phyloP scores from a whole-genome alignment of 768 basidiomycete genomes.

The Clitopilus passeckerianus region DNA sequence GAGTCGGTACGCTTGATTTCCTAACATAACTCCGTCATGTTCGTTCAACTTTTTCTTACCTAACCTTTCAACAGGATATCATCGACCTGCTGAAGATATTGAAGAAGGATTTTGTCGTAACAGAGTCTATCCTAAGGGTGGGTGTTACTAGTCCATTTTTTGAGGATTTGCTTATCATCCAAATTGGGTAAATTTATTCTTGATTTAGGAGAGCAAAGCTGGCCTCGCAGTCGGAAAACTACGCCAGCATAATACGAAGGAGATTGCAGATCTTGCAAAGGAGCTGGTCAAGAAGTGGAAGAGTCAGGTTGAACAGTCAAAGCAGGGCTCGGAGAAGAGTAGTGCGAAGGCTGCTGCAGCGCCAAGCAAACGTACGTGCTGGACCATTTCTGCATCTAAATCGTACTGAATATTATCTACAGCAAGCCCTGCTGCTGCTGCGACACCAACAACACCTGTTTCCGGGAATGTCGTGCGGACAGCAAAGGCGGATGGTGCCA shows the following conservation, averaged over 20 bases:
- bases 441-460: slow-evolving; percentile 33
- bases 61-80: slow-evolving; percentile 46
- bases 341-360: slow-evolving; percentile 10
- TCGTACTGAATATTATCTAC: not conserved
- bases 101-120: slow-evolving; percentile 65
- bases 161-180: slow-evolving; percentile 11
- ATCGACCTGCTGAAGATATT: slow-evolving; percentile 54
- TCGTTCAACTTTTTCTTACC: slow-evolving; percentile 24
- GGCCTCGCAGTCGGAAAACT: slow-evolving; percentile 92
- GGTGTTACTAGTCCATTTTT: slow-evolving; percentile 37
- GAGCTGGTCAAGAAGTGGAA: slow-evolving; percentile 94
- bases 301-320: slow-evolving; percentile 72
- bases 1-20: slow-evolving; percentile 43
- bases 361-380: not conserved
- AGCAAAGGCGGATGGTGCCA: slow-evolving; percentile 69
- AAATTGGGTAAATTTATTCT: slow-evolving; percentile 16
- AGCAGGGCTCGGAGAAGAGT: slow-evolving; percentile 34
- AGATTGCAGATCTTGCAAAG: slow-evolving; percentile 80
- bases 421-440: not conserved
- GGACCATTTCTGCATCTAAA: not conserved
- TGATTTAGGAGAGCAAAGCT: slow-evolving; percentile 78
- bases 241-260: slow-evolving; percentile 64
- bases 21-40: slow-evolving; percentile 32
- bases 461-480: slow-evolving; percentile 40
- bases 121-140: slow-evolving; percentile 72